Percentiles rank a stretch among this genome's conserved stretches.
phyloP scores from a whole-genome alignment of 805 yeast species.

The Lachancea quebecensis region DNA sequence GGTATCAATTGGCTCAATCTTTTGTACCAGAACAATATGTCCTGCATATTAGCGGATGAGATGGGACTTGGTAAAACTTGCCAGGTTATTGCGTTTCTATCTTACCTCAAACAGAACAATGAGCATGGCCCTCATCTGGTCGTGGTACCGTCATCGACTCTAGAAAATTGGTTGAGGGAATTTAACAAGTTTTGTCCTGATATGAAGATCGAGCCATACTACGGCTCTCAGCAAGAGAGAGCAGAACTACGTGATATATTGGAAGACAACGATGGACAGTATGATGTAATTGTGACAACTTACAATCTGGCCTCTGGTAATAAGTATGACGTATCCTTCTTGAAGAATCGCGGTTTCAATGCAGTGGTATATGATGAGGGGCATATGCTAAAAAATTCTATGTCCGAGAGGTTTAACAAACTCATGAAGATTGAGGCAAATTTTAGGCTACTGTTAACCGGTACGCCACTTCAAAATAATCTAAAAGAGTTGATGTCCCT shows the following conservation, averaged over 20 bases:
- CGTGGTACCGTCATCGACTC: constrained; percentile 92
- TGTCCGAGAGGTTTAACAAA: constrained; percentile 78
- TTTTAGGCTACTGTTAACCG: constrained; percentile 85
- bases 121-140: constrained; percentile 79
- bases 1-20: constrained; percentile 91
- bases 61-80: constrained; percentile 98
- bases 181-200: constrained; percentile 82
- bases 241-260: constrained; percentile 73
- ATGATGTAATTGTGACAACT: constrained; percentile 90
- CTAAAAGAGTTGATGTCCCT: constrained; percentile 83
- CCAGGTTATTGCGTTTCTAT: constrained; percentile 88
- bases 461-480: constrained; percentile 95
- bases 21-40: constrained; percentile 67
- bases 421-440: constrained; percentile 76
- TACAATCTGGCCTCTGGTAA: constrained; percentile 87
- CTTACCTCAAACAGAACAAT: constrained; percentile 62
- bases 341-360: constrained; percentile 69
- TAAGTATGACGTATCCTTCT: constrained; percentile 71
- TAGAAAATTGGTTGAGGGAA: constrained; percentile 97
- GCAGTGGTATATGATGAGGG: constrained; percentile 96
- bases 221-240: constrained; percentile 82
- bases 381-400: constrained; percentile 88
- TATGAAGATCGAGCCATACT: constrained; percentile 81
- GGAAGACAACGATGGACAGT: constrained; percentile 43
- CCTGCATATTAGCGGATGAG: constrained; percentile 96